Conservation (phyloP, 805 yeast genomes). For the Zygosaccharomyces bailii region DNA sequence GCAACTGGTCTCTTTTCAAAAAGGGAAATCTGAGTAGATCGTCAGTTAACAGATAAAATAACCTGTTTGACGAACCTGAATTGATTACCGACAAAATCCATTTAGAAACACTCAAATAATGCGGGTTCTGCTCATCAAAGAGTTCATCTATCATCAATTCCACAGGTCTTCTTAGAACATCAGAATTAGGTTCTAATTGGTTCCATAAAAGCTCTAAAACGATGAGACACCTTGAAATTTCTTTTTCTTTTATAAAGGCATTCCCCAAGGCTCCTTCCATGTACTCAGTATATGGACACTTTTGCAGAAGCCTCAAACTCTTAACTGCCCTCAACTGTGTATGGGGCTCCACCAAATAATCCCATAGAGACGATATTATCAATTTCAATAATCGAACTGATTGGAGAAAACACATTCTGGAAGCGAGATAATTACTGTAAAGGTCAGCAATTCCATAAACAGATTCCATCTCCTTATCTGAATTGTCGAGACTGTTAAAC, state of each 20-base stretch:
- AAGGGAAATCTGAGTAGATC: constrained; percentile 47
- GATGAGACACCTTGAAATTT: constrained; percentile 42
- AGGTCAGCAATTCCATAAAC: constrained; percentile 33
- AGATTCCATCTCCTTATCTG: constrained; percentile 14
- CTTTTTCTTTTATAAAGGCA: constrained; percentile 44
- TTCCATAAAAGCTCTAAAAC: constrained; percentile 72
- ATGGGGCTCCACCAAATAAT: constrained; percentile 45
- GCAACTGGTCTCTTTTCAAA: constrained; percentile 29
- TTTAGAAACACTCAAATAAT: constrained; percentile 42
- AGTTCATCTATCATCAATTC: constrained; percentile 66
- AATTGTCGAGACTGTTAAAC: constrained; percentile 13
- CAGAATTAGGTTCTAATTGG: constrained; percentile 47
- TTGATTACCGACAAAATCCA: constrained; percentile 47
- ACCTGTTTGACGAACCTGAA: constrained; percentile 55
- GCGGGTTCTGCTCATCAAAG: constrained; percentile 41
- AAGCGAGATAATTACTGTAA: constrained; percentile 31
- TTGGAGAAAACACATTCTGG: constrained; percentile 27
- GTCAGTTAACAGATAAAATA: constrained; percentile 58
- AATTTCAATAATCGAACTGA: constrained; percentile 24
- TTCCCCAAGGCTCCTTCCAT: constrained; percentile 72
- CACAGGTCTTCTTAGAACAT: constrained; percentile 54
- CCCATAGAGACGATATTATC: constrained; percentile 51
- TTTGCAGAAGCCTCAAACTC: constrained; percentile 57
- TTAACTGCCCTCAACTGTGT: constrained; percentile 69
- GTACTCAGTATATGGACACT: constrained; percentile 48